Conservation (phyloP, 176 grass and related monocot species). For the Oryza australiensis region DNA sequence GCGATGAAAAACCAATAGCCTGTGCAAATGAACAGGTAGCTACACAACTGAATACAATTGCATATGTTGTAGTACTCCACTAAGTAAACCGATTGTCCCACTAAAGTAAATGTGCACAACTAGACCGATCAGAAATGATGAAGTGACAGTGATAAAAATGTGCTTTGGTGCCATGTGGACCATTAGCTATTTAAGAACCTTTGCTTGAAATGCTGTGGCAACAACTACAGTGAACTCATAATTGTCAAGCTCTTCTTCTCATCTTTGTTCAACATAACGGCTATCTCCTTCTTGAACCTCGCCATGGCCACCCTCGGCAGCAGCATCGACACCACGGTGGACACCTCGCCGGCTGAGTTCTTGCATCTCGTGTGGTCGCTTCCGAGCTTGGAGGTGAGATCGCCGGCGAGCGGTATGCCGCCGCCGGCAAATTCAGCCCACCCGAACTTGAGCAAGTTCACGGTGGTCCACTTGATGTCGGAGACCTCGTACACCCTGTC, state of each 20-base stretch:
- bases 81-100: neutral
- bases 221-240: neutral
- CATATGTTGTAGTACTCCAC: neutral
- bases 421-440: conserved; percentile 39
- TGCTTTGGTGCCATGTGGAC: neutral
- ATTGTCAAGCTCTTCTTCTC: neutral
- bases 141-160: neutral
- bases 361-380: conserved; percentile 40
- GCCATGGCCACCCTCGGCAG: conserved; percentile 26
- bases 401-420: conserved; percentile 34
- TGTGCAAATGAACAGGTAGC: neutral
- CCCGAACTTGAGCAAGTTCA: neutral
- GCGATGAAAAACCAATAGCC: neutral
- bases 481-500: conserved; percentile 43
- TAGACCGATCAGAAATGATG: neutral
- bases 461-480: conserved; percentile 33
- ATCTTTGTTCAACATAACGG: conserved; percentile 22
- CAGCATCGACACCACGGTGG: conserved; percentile 30
- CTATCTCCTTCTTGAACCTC: conserved; percentile 31
- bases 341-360: conserved; percentile 22
- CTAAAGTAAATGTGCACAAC: neutral
- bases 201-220: neutral
- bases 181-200: neutral
- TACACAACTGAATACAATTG: neutral
- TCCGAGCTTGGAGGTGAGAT: conserved; percentile 30